Evolutionary conservation across 148 eudicot genomes (phyloP).

Genomic region (Rhododendron mucronatum): DNA sequence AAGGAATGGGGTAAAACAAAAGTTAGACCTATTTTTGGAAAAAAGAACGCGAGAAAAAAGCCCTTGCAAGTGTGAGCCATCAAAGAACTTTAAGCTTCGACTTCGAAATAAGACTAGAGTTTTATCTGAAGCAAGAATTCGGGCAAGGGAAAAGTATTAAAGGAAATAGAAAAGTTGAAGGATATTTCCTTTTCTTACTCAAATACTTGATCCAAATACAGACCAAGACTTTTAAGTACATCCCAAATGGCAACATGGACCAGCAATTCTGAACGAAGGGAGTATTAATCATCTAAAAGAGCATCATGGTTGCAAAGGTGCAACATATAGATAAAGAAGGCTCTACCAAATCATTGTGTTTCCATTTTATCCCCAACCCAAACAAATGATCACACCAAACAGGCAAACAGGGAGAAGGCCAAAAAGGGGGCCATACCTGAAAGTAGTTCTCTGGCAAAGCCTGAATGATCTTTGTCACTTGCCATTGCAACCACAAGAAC

Average conservation of each 20-base stretch:
- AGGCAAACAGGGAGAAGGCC: background rate
- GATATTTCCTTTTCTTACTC: background rate
- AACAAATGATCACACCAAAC: background rate
- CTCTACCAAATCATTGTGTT: background rate
- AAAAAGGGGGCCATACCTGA: conserved; percentile 30
- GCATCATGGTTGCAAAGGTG: background rate
- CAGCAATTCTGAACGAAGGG: background rate
- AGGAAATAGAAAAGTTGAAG: background rate
- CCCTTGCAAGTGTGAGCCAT: background rate
- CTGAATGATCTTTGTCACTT: conserved; percentile 85
- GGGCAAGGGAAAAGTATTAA: background rate
- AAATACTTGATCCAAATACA: background rate
- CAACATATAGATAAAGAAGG: background rate
- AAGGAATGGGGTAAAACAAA: background rate
- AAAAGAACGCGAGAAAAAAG: background rate
- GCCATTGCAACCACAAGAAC: conserved; percentile 94
- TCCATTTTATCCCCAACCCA: background rate
- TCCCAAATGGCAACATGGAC: background rate
- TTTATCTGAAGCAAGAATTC: background rate
- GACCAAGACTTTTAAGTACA: background rate
- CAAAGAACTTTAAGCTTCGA: background rate
- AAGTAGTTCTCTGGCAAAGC: conserved; percentile 76
- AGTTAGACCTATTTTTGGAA: background rate
- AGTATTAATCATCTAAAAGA: background rate
- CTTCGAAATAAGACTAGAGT: background rate